These are phyloP conservation scores for Talaromyces liani DNA, from an alignment of 495 filamentous ascomycete genomes.

Conservation along the genomic window DNA sequence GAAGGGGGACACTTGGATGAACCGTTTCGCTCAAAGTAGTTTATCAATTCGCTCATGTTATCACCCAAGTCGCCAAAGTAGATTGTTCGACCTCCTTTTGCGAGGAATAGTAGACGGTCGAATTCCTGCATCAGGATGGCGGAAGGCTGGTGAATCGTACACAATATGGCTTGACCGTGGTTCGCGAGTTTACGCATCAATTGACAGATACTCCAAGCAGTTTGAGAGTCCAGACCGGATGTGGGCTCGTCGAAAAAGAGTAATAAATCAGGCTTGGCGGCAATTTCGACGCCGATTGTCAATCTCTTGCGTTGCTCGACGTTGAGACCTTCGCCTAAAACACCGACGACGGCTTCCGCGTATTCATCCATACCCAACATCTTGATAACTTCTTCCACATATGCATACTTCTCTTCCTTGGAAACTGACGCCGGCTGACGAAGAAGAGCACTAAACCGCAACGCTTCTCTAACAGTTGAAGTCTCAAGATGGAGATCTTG, in stretches of 20 bases:
- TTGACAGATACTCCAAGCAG: conserved; percentile 74
- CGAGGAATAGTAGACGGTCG: conserved; percentile 77
- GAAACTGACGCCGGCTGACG: conserved; percentile 70
- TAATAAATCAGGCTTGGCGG: conserved; percentile 80
- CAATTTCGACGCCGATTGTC: conserved; percentile 88
- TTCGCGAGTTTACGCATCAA: conserved; percentile 76
- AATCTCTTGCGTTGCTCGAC: conserved; percentile 86
- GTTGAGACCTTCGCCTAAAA: conserved; percentile 59
- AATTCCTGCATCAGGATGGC: conserved; percentile 88
- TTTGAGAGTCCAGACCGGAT: conserved; percentile 78
- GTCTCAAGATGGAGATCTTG: conserved; percentile 88
- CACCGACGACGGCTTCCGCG: conserved; percentile 36
- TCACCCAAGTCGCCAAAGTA: conserved; percentile 84
- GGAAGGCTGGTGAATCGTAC: conserved; percentile 90
- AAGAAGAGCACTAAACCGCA: conserved; percentile 77
- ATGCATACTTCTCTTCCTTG: conserved; percentile 72
- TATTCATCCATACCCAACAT: conserved; percentile 74
- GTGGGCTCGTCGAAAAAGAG: conserved; percentile 95
- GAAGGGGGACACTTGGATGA: conserved; percentile 59
- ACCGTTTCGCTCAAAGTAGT: conserved; percentile 74
- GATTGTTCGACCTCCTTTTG: conserved; percentile 70
- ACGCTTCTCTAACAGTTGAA: conserved; percentile 75
- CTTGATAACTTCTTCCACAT: conserved; percentile 89
- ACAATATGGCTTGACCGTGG: conserved; percentile 79
- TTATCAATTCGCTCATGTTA: conserved; percentile 59